Evolutionary conservation across 495 filamentous ascomycete species (phyloP), one percentile per base, ranked within the genome.

Genomic region (Podospora appendiculata): DNA sequence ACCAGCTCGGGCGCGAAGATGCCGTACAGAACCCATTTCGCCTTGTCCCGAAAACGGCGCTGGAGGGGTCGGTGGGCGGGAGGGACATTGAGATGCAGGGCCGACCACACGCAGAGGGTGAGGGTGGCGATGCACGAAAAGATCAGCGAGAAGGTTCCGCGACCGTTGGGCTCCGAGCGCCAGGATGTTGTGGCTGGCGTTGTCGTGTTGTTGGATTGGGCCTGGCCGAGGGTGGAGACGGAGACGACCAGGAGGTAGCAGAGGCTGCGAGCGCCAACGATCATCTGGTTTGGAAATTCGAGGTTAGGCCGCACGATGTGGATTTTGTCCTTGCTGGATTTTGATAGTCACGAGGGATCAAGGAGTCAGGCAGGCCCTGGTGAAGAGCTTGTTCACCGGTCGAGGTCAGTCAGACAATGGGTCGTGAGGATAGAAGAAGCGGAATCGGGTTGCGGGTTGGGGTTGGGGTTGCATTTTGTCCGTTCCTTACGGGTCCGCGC

Each of bases 71-170:
- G 42, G 12, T 51, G 32, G 11, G 34, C 19, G 10, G 36, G 18
- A 6, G 50, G 55, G 8, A 58, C 55, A 13, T 58, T 58, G 55
- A 58, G 51, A 18, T 58, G 55, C 14, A 58, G 41, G 6, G 55
- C 55, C n/a, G 55, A 51, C 47, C 51, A 58, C 32, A 58, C 55
- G 16, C 51, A 58, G 12, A 58, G 55, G 13, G 43, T 53, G 14
- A 58, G 47, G 10, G 55, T 53, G 8, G 51, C 40, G 36, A 58
- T 19, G 35, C 47, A 58, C 1, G 51, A 48, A 10, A 53, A 33
- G 17, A 58, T 10, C 11, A 58, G 51, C 8, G 51, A 47, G 16
- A 50, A 40, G 16, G 54, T 56, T 11, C 54, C 48, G 8, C 48
- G 48, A 25, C 54, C 54, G 16, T 56, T 48, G 8, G 54, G 54